phyloP scores from a whole-genome alignment of 2,329 filamentous ascomycete species.

The Thelonectria rubi region DNA sequence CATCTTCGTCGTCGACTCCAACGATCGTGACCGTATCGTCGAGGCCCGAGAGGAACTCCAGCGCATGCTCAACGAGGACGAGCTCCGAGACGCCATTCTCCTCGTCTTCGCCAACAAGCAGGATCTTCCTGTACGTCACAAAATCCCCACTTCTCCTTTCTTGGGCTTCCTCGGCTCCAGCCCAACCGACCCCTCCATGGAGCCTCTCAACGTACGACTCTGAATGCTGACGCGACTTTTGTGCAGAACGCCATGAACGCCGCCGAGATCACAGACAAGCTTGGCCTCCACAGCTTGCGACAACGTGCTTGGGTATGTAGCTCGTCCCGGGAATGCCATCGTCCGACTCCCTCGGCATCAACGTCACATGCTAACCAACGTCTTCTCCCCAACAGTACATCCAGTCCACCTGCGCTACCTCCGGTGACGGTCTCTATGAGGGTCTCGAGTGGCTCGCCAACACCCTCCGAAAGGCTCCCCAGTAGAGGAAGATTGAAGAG shows the following conservation, averaged over 20 bases:
- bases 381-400: constrained; percentile 75
- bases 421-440: constrained; percentile 99
- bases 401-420: constrained; percentile 99
- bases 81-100: constrained; percentile 96
- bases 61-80: constrained; percentile 98
- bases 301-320: constrained; percentile 95
- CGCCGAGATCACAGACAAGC: constrained; percentile 99
- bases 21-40: constrained; percentile 97
- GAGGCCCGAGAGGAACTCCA: constrained; percentile 97
- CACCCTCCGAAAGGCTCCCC: constrained; percentile 79
- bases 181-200: constrained; percentile 18
- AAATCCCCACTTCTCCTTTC: constrained; percentile 26
- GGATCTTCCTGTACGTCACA: constrained; percentile 86
- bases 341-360: neutral
- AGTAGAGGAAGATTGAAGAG: constrained; percentile 63
- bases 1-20: constrained; percentile 99
- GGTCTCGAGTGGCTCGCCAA: constrained; percentile 94
- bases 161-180: constrained; percentile 12
- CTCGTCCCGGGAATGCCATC: neutral
- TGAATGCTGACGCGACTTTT: constrained; percentile 31
- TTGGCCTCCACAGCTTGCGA: constrained; percentile 98
- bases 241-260: constrained; percentile 97
- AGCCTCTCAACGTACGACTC: constrained; percentile 11
- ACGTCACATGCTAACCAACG: constrained; percentile 34
- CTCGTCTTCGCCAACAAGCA: constrained; percentile 99